Percentiles rank a stretch among this genome's conserved stretches.
These are phyloP conservation scores for Calcarisporium arbuscula DNA, from an alignment of 2,329 filamentous ascomycete genomes.

Conservation along the genomic window DNA sequence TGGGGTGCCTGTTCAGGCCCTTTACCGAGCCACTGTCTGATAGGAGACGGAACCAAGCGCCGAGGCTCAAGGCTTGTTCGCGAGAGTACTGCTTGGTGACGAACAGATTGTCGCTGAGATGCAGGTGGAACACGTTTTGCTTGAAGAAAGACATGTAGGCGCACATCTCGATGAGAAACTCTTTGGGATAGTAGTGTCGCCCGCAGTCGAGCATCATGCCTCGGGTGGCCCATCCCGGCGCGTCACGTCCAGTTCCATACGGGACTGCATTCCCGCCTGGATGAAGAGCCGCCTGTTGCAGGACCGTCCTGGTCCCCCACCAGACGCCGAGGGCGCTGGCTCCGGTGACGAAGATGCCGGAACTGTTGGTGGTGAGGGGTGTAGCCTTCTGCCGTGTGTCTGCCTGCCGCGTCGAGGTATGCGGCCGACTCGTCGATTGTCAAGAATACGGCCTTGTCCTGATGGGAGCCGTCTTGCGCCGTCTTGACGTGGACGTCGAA, in stretches of 20 bases:
- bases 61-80: slow-evolving; percentile 41
- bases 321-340: slow-evolving; percentile 49
- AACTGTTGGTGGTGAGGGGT: slow-evolving; percentile 31
- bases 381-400: slow-evolving; percentile 43
- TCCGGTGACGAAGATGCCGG: slow-evolving; percentile 40
- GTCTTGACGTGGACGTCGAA: slow-evolving; percentile 24
- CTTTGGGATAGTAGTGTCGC: slow-evolving; percentile 48
- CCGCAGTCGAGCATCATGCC: slow-evolving; percentile 48
- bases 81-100: slow-evolving; percentile 41
- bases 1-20: slow-evolving; percentile 42
- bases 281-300: slow-evolving; percentile 42
- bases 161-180: slow-evolving; percentile 51
- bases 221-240: slow-evolving; percentile 42
- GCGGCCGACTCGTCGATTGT: slow-evolving; percentile 33
- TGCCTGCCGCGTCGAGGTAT: slow-evolving; percentile 39
- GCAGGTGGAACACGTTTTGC: slow-evolving; percentile 52
- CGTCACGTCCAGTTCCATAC: slow-evolving; percentile 37
- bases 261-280: slow-evolving; percentile 32
- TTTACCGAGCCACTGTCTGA: slow-evolving; percentile 40
- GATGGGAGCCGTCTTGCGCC: slow-evolving; percentile 11
- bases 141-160: slow-evolving; percentile 57
- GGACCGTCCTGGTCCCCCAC: slow-evolving; percentile 51
- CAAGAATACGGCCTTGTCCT: slow-evolving; percentile 31
- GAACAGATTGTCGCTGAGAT: slow-evolving; percentile 51
- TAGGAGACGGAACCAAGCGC: slow-evolving; percentile 48